Percentiles rank a stretch among this genome's conserved stretches.
Evolutionary conservation across 441 rosid genomes (phyloP).

Genomic region (Erodium texanum): DNA sequence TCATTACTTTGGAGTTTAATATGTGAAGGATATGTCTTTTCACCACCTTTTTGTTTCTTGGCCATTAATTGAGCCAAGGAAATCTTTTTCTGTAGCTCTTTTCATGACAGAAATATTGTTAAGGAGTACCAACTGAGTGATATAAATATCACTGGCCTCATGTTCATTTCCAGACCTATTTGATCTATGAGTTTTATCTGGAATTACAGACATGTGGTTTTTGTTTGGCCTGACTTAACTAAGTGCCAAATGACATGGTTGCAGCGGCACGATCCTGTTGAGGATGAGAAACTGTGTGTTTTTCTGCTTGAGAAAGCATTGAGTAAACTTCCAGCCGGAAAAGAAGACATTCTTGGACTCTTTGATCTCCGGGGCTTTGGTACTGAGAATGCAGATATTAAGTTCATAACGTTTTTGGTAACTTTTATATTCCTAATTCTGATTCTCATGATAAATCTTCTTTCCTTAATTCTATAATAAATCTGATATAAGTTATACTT

Average conservation of each 20-base stretch:
- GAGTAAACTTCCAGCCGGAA: slow-evolving; percentile 61
- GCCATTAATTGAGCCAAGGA: no score
- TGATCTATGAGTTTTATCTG: neutral
- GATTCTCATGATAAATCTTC: slow-evolving; percentile 1
- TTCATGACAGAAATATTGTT: neutral
- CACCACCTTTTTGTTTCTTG: no score
- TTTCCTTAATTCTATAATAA: neutral
- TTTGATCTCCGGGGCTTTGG: slow-evolving; percentile 72
- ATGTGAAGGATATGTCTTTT: neutral
- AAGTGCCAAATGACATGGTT: slow-evolving; percentile 11
- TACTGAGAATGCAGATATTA: slow-evolving; percentile 60
- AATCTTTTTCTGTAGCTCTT: no score
- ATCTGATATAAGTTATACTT: neutral
- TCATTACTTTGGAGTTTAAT: neutral
- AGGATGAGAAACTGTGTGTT: slow-evolving; percentile 68
- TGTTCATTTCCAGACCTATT: neutral
- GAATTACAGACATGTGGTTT: slow-evolving; percentile 7
- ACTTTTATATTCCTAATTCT: slow-evolving; percentile 11
- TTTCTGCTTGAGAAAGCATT: slow-evolving; percentile 72
- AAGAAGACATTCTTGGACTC: slow-evolving; percentile 66
- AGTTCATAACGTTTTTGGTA: slow-evolving; percentile 76
- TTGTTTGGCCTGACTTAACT: slow-evolving; percentile 10
- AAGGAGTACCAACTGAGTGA: neutral
- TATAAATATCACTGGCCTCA: neutral
- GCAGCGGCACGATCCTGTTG: slow-evolving; percentile 58